Evolutionary conservation across 768 basidiomycete genomes (phyloP).

Genomic region (Leccinum disarticulatum): DNA sequence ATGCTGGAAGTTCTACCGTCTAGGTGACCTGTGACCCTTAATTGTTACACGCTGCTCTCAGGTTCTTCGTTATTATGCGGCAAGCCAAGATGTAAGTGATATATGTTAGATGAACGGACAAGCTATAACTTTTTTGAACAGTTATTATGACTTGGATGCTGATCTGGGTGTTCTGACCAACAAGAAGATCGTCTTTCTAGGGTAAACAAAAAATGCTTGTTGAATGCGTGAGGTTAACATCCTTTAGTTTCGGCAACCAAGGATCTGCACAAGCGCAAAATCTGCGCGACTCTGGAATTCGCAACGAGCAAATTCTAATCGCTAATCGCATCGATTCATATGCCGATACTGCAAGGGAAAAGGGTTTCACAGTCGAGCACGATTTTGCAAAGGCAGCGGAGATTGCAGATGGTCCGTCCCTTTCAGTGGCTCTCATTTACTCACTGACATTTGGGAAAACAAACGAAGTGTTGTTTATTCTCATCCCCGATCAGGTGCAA

Average conservation of each 20-base stretch:
- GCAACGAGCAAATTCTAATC: slow-evolving; percentile 59
- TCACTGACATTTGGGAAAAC: not conserved
- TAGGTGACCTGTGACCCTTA: not conserved
- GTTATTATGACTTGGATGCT: slow-evolving; percentile 63
- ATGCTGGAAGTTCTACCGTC: not conserved
- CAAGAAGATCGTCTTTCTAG: slow-evolving; percentile 60
- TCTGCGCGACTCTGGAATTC: slow-evolving; percentile 59
- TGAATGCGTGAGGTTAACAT: not conserved
- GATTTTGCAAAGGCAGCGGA: slow-evolving; percentile 55
- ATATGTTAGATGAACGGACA: not conserved
- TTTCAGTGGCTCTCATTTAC: not conserved
- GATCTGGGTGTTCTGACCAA: slow-evolving; percentile 45
- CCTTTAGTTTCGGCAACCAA: slow-evolving; percentile 58
- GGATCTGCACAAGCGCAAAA: slow-evolving; percentile 69
- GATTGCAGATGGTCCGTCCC: slow-evolving; percentile 50
- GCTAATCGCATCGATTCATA: slow-evolving; percentile 60
- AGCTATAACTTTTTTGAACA: not conserved
- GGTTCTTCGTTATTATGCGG: slow-evolving; percentile 15
- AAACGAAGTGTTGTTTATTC: slow-evolving; percentile 52
- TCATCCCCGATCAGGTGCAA: slow-evolving; percentile 66
- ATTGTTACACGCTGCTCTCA: not conserved
- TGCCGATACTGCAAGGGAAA: slow-evolving; percentile 54
- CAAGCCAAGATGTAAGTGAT: slow-evolving; percentile 56
- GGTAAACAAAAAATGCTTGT: slow-evolving; percentile 35
- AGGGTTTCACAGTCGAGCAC: slow-evolving; percentile 57